Evolutionary conservation across 2,329 filamentous ascomycete species (phyloP), one percentile per base, ranked within the genome.

Genomic region (Ophiosphaerella herpotricha): DNA sequence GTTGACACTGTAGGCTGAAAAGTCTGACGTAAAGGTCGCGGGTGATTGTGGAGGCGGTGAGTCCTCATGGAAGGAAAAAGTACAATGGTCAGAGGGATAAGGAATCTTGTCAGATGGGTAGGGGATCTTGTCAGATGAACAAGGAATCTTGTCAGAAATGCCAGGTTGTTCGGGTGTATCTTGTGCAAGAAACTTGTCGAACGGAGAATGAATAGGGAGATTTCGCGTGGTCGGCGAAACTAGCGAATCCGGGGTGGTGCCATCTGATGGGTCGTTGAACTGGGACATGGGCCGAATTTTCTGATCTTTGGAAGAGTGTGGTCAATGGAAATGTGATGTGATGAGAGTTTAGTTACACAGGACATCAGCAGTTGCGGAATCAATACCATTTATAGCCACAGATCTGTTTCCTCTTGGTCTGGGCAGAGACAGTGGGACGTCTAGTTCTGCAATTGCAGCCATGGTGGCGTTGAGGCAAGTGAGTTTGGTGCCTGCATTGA

Each of bases 391-490:
- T 69, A 67, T 67, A 69, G 48, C 41, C 29, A 29, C 39, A 21
- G 36, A 34, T 44, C 49, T 42, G 16, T 43, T 52, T 55, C 58
- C 43, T 23, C 18, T 23, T 49, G 55, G 54, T 39, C 53, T 46
- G 43, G 29, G 61, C 63, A 65, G 60, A 67, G 58, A 68, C 64
- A 64, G 8, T 34, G 43, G 7, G 52, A 33, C 37, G 34, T 29
- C 37, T 42, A 46, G 29, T 35, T 49, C 55, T 54, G 23, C 29
- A 6, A 23, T 9, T 56, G 54, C 31, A 43, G 12, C 11, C 42
- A 46, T 24, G 37, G 45, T 49, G 51, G 46, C 52, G 48, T 42
- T 43, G 43, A 21, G 39, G 33, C 48, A 34, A 46, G 44, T 45
- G 32, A 53, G 51, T 7, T 11, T 29, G 29, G n/a, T 34, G 23